Conservation (phyloP, 257 asterid genomes). For the Galeopsis tetrahit region DNA sequence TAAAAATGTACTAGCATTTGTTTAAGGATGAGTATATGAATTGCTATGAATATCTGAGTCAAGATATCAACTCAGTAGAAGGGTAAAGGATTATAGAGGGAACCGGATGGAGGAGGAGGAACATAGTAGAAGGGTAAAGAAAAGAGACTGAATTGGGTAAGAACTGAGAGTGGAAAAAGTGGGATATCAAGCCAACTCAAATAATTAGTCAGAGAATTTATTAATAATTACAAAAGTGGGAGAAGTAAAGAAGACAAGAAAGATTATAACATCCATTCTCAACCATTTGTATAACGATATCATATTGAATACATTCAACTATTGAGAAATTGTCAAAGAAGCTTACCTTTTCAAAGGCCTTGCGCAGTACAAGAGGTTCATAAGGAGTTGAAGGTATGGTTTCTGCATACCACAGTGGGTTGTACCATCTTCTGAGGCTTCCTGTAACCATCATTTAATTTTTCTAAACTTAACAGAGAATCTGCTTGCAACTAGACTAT, state of each 20-base stretch:
- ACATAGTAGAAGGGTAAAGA: conserved; percentile 11
- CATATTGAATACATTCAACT: background rate
- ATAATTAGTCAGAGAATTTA: conserved; percentile 13
- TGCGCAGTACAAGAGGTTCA: conserved; percentile 73
- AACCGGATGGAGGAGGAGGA: background rate
- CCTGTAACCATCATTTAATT: conserved; percentile 56
- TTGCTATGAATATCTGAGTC: conserved; percentile 18
- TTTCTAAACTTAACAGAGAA: conserved; percentile 22
- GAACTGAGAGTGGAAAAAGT: conserved; percentile 21
- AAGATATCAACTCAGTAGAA: background rate
- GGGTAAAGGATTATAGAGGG: conserved; percentile 13
- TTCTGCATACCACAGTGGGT: conserved; percentile 90
- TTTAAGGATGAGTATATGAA: conserved; percentile 11
- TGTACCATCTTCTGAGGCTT: conserved; percentile 90
- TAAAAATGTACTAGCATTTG: conserved; percentile 8
- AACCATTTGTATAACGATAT: background rate
- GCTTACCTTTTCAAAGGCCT: conserved; percentile 93
- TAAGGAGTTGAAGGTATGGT: conserved; percentile 78
- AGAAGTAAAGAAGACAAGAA: background rate
- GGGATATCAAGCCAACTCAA: conserved; percentile 12
- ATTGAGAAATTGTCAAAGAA: conserved; percentile 30
- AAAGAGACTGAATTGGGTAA: background rate
- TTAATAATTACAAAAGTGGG: background rate
- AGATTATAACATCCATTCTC: conserved; percentile 10
- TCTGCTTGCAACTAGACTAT: conserved; percentile 24